phyloP scores from a whole-genome alignment of 2,329 filamentous ascomycete species.

The Calonectria montana region DNA sequence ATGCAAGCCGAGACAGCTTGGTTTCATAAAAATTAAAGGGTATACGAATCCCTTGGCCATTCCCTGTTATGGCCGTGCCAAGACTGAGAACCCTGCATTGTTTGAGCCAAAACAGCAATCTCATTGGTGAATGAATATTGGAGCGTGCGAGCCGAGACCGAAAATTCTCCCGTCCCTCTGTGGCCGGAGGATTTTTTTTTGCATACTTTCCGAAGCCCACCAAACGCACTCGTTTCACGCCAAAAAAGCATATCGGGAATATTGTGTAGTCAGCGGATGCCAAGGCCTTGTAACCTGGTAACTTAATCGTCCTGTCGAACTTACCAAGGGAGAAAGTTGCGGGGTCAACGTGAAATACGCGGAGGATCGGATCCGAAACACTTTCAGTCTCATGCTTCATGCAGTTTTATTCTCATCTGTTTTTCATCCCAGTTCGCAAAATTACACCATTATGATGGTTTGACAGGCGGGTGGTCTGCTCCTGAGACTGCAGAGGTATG shows the following conservation, averaged over 20 bases:
- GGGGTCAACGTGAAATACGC: neutral
- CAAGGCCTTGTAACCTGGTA: neutral
- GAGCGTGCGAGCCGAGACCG: neutral
- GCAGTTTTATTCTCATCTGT: neutral
- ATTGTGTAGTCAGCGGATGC: neutral
- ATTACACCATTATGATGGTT: neutral
- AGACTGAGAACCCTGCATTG: neutral
- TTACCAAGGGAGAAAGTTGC: neutral
- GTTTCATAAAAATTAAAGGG: conserved; percentile 5
- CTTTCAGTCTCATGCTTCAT: neutral
- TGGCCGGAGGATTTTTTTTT: neutral
- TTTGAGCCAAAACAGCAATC: neutral
- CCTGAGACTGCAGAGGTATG: neutral
- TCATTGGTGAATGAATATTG: neutral
- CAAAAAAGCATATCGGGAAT: neutral
- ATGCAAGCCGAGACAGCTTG: neutral
- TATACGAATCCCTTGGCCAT: neutral
- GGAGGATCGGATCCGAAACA: neutral
- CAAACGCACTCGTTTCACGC: neutral
- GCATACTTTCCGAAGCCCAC: neutral
- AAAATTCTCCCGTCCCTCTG: neutral
- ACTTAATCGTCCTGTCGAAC: neutral
- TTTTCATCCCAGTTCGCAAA: neutral
- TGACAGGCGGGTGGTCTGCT: neutral
- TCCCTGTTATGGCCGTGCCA: conserved; percentile 6